Percentiles rank a stretch among this genome's conserved stretches.
Evolutionary conservation across 441 rosid species (phyloP).

Genomic region (Manihot esculenta): DNA sequence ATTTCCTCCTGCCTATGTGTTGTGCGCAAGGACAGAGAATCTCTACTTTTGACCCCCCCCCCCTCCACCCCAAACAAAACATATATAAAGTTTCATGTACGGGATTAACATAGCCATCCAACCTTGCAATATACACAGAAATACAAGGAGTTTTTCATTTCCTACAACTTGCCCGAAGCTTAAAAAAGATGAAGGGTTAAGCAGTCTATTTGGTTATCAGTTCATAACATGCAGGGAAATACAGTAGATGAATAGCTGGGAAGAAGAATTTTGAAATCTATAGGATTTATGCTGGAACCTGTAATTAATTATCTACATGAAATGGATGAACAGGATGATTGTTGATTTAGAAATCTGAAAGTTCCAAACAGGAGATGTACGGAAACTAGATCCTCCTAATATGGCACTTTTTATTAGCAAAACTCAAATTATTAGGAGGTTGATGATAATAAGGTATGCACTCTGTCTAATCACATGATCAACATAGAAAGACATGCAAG

Average conservation of each 20-base stretch:
- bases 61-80: too few species aligned
- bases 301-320: constrained; percentile 3
- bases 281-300: neutral
- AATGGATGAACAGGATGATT: neutral
- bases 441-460: neutral
- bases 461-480: constrained; percentile 32
- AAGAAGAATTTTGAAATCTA: too few species aligned
- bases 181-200: too few species aligned
- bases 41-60: neutral
- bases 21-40: constrained; percentile 1
- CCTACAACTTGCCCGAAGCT: too few species aligned
- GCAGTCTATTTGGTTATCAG: too few species aligned
- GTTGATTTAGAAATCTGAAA: neutral
- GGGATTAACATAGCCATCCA: neutral
- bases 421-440: constrained; percentile 14
- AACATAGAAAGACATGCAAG: constrained; percentile 16
- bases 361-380: constrained; percentile 14
- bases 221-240: too few species aligned
- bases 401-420: constrained; percentile 8
- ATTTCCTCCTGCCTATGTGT: neutral
- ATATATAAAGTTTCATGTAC: too few species aligned
- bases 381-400: constrained; percentile 8
- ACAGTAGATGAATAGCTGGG: too few species aligned
- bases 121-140: neutral
- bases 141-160: too few species aligned